phyloP scores from a whole-genome alignment of 2,329 filamentous ascomycete species.

The Aspergillus sp. region DNA sequence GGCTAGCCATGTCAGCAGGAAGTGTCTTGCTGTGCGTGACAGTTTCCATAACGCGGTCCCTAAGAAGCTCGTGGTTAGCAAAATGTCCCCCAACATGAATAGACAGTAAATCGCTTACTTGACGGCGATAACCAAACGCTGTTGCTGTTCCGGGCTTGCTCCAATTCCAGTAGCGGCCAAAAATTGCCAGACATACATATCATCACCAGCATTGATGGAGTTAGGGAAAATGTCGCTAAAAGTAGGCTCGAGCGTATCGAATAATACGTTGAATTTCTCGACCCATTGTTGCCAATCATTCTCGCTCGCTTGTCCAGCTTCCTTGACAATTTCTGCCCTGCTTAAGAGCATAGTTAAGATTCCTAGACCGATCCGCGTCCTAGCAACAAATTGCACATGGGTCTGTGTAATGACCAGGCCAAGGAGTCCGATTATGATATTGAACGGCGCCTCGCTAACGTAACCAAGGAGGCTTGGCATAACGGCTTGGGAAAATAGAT shows the following conservation, averaged over 20 bases:
- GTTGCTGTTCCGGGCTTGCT: conserved; percentile 91
- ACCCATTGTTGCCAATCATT: conserved; percentile 82
- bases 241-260: conserved; percentile 80
- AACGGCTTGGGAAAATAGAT: conserved; percentile 82
- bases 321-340: conserved; percentile 89
- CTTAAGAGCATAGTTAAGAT: conserved; percentile 93
- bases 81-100: neutral
- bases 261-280: conserved; percentile 78
- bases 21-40: conserved; percentile 85
- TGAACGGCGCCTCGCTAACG: conserved; percentile 84
- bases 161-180: conserved; percentile 92
- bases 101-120: conserved; percentile 55
- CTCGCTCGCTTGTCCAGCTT: conserved; percentile 68
- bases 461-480: conserved; percentile 89
- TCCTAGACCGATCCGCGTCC: conserved; percentile 82
- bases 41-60: conserved; percentile 93
- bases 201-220: conserved; percentile 84
- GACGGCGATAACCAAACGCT: conserved; percentile 87
- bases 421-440: conserved; percentile 86
- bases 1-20: conserved; percentile 78
- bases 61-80: conserved; percentile 25
- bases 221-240: conserved; percentile 86
- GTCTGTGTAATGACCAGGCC: conserved; percentile 79
- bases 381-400: conserved; percentile 79
- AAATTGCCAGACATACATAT: conserved; percentile 98